These are phyloP conservation scores for Castanea mollissima DNA, from an alignment of 306 rosid genomes.

Conservation along the genomic window DNA sequence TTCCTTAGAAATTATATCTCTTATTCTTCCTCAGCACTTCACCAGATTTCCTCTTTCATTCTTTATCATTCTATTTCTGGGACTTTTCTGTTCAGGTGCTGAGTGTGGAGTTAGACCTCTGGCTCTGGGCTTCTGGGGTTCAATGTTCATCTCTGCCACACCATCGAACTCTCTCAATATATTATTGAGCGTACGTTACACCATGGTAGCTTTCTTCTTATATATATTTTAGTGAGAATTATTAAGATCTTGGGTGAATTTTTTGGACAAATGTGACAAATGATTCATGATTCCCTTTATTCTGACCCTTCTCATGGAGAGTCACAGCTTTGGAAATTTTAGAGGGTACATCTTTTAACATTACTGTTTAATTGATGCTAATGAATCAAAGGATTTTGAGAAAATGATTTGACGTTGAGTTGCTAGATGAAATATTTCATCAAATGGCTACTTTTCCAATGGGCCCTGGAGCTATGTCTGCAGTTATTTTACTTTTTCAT, in stretches of 20 bases:
- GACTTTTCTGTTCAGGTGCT: constrained; percentile 63
- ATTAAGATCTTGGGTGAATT: constrained; percentile 13
- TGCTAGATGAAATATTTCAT: background rate
- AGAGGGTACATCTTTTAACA: background rate
- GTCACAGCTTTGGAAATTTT: background rate
- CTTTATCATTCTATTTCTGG: constrained; percentile 11
- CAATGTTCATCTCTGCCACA: constrained; percentile 68
- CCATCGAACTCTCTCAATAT: constrained; percentile 90
- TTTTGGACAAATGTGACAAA: constrained; percentile 19
- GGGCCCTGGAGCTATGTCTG: background rate
- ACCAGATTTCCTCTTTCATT: constrained; percentile 5
- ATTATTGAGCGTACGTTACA: constrained; percentile 49
- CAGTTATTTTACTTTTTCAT: background rate
- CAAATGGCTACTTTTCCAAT: background rate
- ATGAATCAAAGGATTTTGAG: background rate
- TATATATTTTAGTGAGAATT: constrained; percentile 14
- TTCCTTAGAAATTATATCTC: background rate
- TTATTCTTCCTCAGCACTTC: background rate
- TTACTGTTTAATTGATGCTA: background rate
- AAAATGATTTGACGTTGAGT: background rate
- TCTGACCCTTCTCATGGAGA: background rate
- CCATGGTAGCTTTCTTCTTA: constrained; percentile 7
- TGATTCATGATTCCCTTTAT: background rate
- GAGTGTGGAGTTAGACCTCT: constrained; percentile 96
- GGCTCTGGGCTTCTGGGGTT: constrained; percentile 97